phyloP scores from a whole-genome alignment of 2,329 filamentous ascomycete species.

The Colletotrichum cordylinicola region DNA sequence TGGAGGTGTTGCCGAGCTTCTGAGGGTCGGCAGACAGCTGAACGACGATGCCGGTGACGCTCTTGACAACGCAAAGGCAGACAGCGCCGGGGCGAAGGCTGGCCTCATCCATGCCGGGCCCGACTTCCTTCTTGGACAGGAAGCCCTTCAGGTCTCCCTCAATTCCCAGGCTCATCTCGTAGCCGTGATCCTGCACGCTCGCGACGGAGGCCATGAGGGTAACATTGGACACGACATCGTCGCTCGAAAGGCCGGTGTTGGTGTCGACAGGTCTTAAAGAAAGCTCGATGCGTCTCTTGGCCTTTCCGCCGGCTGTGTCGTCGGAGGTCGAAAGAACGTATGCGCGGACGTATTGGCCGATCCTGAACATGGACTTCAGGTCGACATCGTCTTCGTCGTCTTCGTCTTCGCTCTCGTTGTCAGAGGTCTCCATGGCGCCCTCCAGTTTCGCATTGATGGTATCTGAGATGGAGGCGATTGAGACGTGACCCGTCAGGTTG shows the following conservation, averaged over 20 bases:
- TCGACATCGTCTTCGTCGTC: conserved; percentile 64
- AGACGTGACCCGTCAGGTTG: conserved; percentile 87
- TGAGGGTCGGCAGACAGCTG: conserved; percentile 81
- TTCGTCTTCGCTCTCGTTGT: conserved; percentile 61
- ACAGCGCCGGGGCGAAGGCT: conserved; percentile 83
- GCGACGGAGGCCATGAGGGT: conserved; percentile 87
- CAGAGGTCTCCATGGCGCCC: conserved; percentile 61
- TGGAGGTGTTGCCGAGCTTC: conserved; percentile 71
- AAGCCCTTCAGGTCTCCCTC: conserved; percentile 77
- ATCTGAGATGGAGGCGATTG: conserved; percentile 90
- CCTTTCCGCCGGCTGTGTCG: conserved; percentile 64
- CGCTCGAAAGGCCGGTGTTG: conserved; percentile 76
- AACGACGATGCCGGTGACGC: conserved; percentile 79
- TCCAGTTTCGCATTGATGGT: conserved; percentile 79
- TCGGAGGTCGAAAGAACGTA: conserved; percentile 82
- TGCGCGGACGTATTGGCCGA: conserved; percentile 89
- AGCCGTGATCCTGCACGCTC: conserved; percentile 95
- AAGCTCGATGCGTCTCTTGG: conserved; percentile 84
- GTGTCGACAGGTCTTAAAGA: conserved; percentile 80
- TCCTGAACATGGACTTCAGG: conserved; percentile 74
- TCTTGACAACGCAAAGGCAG: conserved; percentile 81
- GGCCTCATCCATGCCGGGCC: conserved; percentile 66
- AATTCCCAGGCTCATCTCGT: conserved; percentile 88
- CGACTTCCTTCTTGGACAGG: conserved; percentile 83
- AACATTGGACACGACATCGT: conserved; percentile 75